phyloP scores from a whole-genome alignment of 2,329 filamentous ascomycete genomes.

The Penicillium digitatum region DNA sequence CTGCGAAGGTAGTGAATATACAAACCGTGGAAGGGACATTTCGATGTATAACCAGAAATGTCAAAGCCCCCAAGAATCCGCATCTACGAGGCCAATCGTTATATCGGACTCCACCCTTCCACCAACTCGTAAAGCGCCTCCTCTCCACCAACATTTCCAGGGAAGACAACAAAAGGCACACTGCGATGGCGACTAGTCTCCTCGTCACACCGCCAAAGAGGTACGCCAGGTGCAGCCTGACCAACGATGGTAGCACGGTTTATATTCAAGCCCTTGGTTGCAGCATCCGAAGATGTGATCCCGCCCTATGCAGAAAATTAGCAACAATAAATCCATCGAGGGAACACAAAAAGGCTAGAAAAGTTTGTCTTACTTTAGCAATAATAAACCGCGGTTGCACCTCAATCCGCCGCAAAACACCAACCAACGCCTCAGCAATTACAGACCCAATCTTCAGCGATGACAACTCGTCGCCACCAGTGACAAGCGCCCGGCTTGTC shows the following conservation, averaged over 20 bases:
- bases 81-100: not conserved
- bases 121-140: constrained; percentile 48
- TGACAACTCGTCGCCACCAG: constrained; percentile 47
- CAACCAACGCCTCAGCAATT: constrained; percentile 51
- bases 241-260: constrained; percentile 54
- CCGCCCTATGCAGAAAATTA: constrained; percentile 43
- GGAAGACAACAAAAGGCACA: constrained; percentile 57
- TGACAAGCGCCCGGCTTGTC: constrained; percentile 55
- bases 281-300: constrained; percentile 58
- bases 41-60: not conserved
- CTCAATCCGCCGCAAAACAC: constrained; percentile 47
- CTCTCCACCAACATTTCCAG: constrained; percentile 55
- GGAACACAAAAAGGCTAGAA: too few species aligned
- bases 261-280: constrained; percentile 54
- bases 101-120: constrained; percentile 33
- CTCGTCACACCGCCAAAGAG: constrained; percentile 58
- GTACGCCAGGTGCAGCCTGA: constrained; percentile 56
- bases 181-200: constrained; percentile 49
- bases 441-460: constrained; percentile 54
- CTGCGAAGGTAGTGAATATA: not conserved
- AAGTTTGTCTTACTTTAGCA: constrained; percentile 43
- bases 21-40: not conserved
- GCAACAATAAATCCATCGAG: not conserved
- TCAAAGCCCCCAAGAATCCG: not conserved
- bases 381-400: constrained; percentile 55